Evolutionary conservation across 1,284 basidiomycete genomes (phyloP).

Genomic region (Ganoderma multipileum): DNA sequence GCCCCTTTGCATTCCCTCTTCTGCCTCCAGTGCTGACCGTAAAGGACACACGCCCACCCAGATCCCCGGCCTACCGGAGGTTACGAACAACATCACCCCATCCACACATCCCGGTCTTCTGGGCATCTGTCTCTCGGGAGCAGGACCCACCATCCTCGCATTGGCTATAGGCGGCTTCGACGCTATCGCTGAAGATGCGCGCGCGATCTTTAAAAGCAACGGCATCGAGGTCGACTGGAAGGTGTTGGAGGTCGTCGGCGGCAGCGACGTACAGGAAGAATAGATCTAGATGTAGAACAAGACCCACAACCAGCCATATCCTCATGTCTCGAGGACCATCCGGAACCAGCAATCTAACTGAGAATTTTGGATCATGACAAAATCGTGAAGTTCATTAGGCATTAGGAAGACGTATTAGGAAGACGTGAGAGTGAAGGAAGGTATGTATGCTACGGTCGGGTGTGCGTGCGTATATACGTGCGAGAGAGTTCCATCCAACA

Average conservation of each 20-base stretch:
- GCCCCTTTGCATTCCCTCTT: too few relatives aligned
- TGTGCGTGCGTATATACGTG: conserved; percentile 23
- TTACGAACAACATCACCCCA: conserved; percentile 90
- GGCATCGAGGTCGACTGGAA: conserved; percentile 88
- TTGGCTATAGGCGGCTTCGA: conserved; percentile 91
- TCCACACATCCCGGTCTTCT: conserved; percentile 90
- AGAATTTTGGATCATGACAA: conserved; percentile 6
- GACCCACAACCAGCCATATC: not conserved
- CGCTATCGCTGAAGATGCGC: conserved; percentile 82
- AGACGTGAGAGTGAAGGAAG: conserved; percentile 24
- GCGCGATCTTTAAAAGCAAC: conserved; percentile 73
- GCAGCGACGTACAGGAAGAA: conserved; percentile 44
- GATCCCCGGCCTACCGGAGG: conserved; percentile 95
- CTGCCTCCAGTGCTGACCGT: too few relatives aligned
- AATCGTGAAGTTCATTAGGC: conserved; percentile 30
- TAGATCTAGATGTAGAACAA: conserved; percentile 7
- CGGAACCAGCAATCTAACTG: not conserved
- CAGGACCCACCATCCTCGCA: conserved; percentile 97
- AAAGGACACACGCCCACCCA: conserved; percentile 39
- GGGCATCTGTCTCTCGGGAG: conserved; percentile 97
- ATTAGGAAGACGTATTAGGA: conserved; percentile 26
- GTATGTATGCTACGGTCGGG: conserved; percentile 29
- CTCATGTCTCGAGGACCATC: not conserved
- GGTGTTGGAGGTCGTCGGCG: conserved; percentile 69
- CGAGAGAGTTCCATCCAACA: conserved; percentile 21